These are phyloP conservation scores for Barnettozyma botsteinii DNA, from an alignment of 805 yeast genomes.

Conservation along the genomic window DNA sequence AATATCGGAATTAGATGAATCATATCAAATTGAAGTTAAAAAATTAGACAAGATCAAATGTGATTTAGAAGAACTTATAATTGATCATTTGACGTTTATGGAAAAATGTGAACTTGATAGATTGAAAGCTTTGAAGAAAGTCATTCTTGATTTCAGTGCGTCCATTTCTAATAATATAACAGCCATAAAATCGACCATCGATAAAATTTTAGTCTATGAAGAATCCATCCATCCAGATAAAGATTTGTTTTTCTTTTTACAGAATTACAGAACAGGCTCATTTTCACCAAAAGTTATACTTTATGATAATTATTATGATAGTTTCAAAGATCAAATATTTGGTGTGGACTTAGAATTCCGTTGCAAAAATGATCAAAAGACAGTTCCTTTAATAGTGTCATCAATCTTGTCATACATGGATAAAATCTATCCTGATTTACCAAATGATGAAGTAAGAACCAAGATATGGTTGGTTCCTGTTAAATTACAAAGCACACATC, in stretches of 20 bases:
- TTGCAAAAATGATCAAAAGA: constrained; percentile 63
- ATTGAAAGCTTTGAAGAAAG: constrained; percentile 68
- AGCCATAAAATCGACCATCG: constrained; percentile 51
- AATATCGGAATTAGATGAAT: constrained; percentile 49
- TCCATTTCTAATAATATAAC: constrained; percentile 57
- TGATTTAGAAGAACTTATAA: constrained; percentile 63
- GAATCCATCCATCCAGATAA: constrained; percentile 65
- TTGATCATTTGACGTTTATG: constrained; percentile 71
- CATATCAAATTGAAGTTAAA: constrained; percentile 48
- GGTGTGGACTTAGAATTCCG: constrained; percentile 73
- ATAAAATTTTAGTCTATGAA: constrained; percentile 57
- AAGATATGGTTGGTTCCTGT: constrained; percentile 66
- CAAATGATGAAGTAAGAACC: constrained; percentile 61
- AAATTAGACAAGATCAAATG: constrained; percentile 64
- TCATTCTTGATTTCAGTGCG: constrained; percentile 64
- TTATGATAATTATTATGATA: constrained; percentile 75
- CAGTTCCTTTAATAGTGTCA: constrained; percentile 65
- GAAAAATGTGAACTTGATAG: constrained; percentile 81
- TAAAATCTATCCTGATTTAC: constrained; percentile 59
- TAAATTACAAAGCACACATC: constrained; percentile 54
- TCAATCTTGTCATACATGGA: constrained; percentile 64
- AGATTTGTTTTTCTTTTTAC: constrained; percentile 62
- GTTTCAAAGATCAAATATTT: constrained; percentile 63
- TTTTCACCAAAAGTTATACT: constrained; percentile 67
- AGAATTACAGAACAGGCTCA: constrained; percentile 65